Conservation (phyloP, 1,284 basidiomycete genomes). For the Schizophyllum amplum region DNA sequence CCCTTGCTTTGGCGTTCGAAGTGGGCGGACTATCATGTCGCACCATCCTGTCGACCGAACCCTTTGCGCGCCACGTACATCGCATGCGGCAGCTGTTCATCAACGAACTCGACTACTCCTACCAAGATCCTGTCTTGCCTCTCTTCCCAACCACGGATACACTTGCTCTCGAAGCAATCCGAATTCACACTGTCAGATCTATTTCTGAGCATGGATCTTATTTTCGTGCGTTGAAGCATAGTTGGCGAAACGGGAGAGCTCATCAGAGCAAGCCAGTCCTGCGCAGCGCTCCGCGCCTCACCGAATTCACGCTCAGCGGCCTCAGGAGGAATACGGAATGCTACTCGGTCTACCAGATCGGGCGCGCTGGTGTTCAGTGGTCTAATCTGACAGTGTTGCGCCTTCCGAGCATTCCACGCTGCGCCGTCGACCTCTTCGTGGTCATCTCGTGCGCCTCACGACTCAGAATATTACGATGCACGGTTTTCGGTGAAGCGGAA, state of each 20-base stretch:
- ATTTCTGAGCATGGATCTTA: too few relatives aligned
- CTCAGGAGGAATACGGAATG: neutral
- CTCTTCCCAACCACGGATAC: too few relatives aligned
- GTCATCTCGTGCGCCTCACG: neutral
- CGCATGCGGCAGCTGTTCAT: too few relatives aligned
- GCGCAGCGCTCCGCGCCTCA: neutral
- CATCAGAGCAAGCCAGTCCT: too few relatives aligned
- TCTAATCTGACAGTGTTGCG: neutral
- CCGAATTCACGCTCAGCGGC: neutral
- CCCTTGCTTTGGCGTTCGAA: neutral
- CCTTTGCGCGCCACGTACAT: too few relatives aligned
- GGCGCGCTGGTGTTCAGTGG: neutral
- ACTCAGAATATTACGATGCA: neutral
- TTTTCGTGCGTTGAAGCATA: too few relatives aligned
- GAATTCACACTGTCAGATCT: too few relatives aligned
- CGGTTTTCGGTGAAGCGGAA: neutral
- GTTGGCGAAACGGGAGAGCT: too few relatives aligned
- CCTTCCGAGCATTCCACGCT: neutral
- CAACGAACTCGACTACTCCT: neutral
- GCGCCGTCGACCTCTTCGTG: neutral
- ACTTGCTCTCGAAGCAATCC: too few relatives aligned
- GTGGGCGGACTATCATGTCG: too few relatives aligned
- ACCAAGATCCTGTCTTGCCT: too few relatives aligned
- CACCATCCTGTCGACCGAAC: too few relatives aligned
- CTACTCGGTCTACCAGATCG: neutral